Evolutionary conservation across 1,284 basidiomycete genomes (phyloP), one percentile per base, ranked within the genome.

Genomic region (Trichosporon faecale): DNA sequence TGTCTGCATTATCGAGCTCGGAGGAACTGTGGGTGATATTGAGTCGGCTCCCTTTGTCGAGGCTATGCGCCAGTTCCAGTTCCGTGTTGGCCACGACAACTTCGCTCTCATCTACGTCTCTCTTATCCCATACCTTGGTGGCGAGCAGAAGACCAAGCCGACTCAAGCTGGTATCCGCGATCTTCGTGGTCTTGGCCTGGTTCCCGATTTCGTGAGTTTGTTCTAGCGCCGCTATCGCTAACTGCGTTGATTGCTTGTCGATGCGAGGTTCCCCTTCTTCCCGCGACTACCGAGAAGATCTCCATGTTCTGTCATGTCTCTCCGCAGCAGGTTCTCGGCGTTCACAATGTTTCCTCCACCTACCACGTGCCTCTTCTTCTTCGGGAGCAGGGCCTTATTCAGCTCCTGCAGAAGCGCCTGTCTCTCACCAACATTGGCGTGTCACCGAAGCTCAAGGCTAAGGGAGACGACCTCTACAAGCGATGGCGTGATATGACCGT

Each of bases 301-400:
- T 95, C 94, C 73, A 98, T 99, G 95, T 99, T 99, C 88, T 99
- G 96, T 84, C 97, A 99, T 80, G 96, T 99, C 74, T 87, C 89
- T 1, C 88, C 92, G 4, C 91, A 95, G 78, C 97, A 99, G 83
- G 97, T 99, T 52, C 88, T 99, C 69, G 96, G 94, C 68, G 93
- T 99, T 14, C 96, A 98, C 84, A 95, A 99, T 79, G 94, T 99
- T 52, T 90, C 91, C 7, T 98, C 95, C 23, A 94, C 98, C 40
- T 99, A 99, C 84, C 96, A 99, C 79, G 96, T 99, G 35, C 97
- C 97, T 1, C 87, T 99, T 7, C 87, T 99, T 9, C 88, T 99
- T 40, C 90, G 93, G 75, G 90, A 94, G 21, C 97, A 99, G 84
- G 94, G 95, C 21, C 91, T 99, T 75, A 84, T 98, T 60, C 85